Conservation (phyloP, 495 filamentous ascomycete genomes). For the Neurospora tetraspora region DNA sequence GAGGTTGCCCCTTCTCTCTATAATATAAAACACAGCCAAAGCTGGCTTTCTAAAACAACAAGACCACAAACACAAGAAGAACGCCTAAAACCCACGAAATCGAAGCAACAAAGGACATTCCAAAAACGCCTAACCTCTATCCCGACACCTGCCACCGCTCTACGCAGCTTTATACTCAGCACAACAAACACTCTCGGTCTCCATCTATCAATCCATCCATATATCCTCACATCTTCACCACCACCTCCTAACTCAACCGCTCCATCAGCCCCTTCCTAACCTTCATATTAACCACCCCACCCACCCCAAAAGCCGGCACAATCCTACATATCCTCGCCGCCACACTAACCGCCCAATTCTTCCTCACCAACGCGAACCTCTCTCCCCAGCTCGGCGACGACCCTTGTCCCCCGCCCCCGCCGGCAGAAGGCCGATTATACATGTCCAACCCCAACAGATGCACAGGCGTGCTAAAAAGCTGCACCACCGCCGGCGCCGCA, state of each 20-base stretch:
- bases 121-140: not conserved
- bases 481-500: conserved; percentile 66
- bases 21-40: not conserved
- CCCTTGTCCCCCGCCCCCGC: conserved; percentile 16
- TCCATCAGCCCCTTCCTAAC: conserved; percentile 49
- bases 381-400: conserved; percentile 35
- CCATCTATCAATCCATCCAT: not conserved
- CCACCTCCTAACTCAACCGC: conserved; percentile 20
- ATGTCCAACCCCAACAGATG: conserved; percentile 83
- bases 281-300: conserved; percentile 77
- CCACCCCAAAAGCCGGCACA: conserved; percentile 87
- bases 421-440: conserved; percentile 58
- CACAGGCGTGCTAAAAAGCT: conserved; percentile 74
- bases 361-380: conserved; percentile 51
- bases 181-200: not conserved
- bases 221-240: not conserved
- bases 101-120: not conserved
- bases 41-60: not conserved
- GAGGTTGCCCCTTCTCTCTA: not conserved
- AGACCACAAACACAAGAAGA: not conserved
- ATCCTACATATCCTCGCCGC: conserved; percentile 82
- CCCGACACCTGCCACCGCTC: not conserved
- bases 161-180: not conserved
- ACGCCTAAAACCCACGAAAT: not conserved
- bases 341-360: conserved; percentile 70